Percentiles rank a stretch among this genome's conserved stretches.
Conservation (phyloP, 106 monocot genomes). For the Platanthera zijinensis region DNA sequence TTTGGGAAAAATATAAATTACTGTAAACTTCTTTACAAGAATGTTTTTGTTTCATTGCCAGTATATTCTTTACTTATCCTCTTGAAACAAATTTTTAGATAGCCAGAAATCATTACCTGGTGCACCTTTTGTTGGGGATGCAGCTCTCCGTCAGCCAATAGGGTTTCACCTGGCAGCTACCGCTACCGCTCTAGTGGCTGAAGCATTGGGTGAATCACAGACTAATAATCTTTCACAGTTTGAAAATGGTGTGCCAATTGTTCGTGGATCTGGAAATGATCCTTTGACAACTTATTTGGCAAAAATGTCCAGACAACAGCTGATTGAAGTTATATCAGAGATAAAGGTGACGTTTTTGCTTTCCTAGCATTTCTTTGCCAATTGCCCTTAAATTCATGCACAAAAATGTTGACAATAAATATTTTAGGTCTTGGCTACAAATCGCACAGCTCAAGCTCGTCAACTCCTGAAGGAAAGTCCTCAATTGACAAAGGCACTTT, state of each 20-base stretch:
- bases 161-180: conserved; percentile 49
- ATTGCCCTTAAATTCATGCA: background rate
- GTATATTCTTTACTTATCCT: conserved; percentile 2
- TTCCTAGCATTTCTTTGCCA: background rate
- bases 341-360: conserved; percentile 49
- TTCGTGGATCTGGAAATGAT: conserved; percentile 48
- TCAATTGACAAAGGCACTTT: conserved; percentile 70
- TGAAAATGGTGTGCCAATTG: conserved; percentile 32
- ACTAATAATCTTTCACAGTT: conserved; percentile 14
- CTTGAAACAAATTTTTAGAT: conserved; percentile 29
- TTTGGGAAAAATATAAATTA: background rate
- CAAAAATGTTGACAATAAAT: background rate
- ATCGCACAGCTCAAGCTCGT: conserved; percentile 39
- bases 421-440: conserved; percentile 48
- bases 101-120: conserved; percentile 26
- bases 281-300: conserved; percentile 65
- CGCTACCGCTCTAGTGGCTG: conserved; percentile 63
- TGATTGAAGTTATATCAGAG: conserved; percentile 58
- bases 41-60: conserved; percentile 1
- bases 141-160: conserved; percentile 52
- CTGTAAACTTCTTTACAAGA: background rate
- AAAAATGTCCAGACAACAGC: conserved; percentile 71
- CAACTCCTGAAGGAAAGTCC: conserved; percentile 49
- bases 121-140: conserved; percentile 31
- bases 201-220: conserved; percentile 61